Evolutionary conservation across 371 early-diverging fungal genomes (phyloP), one percentile per base, ranked within the genome.

Genomic region (Mortierella sp.): DNA sequence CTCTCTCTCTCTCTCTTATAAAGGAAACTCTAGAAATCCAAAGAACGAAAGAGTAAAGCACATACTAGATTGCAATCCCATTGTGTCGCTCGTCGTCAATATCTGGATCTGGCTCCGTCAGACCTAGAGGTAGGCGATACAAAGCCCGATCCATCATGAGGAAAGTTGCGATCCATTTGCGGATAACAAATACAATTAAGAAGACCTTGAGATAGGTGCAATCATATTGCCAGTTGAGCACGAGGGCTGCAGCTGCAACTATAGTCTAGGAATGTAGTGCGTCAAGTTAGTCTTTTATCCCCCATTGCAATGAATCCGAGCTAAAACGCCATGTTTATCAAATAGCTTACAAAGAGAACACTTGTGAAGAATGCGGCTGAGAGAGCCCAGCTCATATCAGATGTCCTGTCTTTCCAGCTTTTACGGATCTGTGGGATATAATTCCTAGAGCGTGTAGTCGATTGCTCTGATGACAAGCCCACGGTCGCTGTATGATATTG

Each of bases 81-180:
- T 80, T 74, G 21, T 74, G 59, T 32, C 71, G 80, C 33, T 80
- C 80, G 11, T 74, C 74, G 21, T 80, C 75, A 70, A 80, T 74
- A 40, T 80, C 80, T 15, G 75, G 68, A 60, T 80, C 80, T 15
- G 67, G 74, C 33, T 80, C 69, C 0, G 58, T 59, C 16, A 80
- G 65, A 9, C 60, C 55, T 6, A 71, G 58, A 8, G 80, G 80
- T 47, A 80, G 61, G 2, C 74, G 80, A 52, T 80, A 80, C 9
- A 80, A 60, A n/a, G 75, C 71, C 3, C 80, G 75, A 33, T 80
- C 75, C 19, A 67, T 64, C 69, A 74, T 80, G 19, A 68, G 10
- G n/a, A 55, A 9, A 13, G 68, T 55, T 11, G 58, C 65, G 50
- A 69, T 58, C 69, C 71, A 74, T 41, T 80, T 80, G 45, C 75